Conservation (phyloP, 2,329 filamentous ascomycete genomes). For the Pseudogymnoascus sp. region DNA sequence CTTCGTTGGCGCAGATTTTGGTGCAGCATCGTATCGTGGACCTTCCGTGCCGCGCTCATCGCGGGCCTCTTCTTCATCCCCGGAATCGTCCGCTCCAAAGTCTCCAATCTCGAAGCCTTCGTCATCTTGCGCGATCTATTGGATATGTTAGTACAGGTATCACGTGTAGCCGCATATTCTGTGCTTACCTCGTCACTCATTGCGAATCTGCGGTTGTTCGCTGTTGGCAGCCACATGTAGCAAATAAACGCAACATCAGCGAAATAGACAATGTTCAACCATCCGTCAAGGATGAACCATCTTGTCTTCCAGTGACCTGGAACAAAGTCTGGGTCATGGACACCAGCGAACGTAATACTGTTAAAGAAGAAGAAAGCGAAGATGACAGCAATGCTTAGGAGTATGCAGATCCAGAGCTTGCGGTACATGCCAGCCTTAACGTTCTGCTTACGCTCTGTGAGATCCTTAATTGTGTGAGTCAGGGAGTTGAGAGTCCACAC, state of each 20-base stretch:
- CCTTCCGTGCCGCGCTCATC: conserved; percentile 31
- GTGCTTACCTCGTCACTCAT: conserved; percentile 83
- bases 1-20: conserved; percentile 18
- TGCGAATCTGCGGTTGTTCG: conserved; percentile 92
- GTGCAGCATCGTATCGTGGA: conserved; percentile 25
- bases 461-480: conserved; percentile 88
- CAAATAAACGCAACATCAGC: conserved; percentile 88
- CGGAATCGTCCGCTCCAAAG: conserved; percentile 60
- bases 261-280: conserved; percentile 94
- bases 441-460: conserved; percentile 88
- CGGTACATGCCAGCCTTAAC: conserved; percentile 95
- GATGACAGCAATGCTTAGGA: conserved; percentile 85
- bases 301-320: conserved; percentile 95
- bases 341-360: conserved; percentile 86
- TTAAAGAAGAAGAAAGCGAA: conserved; percentile 99
- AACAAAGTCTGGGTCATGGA: conserved; percentile 77
- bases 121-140: conserved; percentile 84
- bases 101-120: conserved; percentile 96
- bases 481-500: conserved; percentile 97
- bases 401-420: conserved; percentile 97
- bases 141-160: not conserved
- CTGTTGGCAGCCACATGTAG: conserved; percentile 93
- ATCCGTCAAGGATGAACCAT: conserved; percentile 96
- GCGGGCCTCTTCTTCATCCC: conserved; percentile 54
- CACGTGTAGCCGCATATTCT: not conserved